These are phyloP conservation scores for Viola odorata DNA, from an alignment of 345 rosid genomes.

Conservation along the genomic window DNA sequence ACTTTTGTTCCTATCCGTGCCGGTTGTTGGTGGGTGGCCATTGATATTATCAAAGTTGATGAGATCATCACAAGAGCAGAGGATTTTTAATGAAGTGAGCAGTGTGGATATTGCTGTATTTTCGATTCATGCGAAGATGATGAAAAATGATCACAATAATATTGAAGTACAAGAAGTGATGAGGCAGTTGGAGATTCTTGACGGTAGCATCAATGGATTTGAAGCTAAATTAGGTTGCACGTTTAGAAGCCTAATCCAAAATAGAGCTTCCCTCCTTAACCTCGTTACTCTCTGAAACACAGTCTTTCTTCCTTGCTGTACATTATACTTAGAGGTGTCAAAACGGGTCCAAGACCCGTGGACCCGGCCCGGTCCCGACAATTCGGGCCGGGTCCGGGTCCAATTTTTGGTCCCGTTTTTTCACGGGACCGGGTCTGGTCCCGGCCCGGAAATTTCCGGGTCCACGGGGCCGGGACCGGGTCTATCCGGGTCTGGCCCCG, in stretches of 20 bases:
- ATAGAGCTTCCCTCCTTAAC: constrained; percentile 39
- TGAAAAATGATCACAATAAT: constrained; percentile 12
- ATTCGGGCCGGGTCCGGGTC: too few relatives aligned
- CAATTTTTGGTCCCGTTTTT: too few relatives aligned
- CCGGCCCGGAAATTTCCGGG: too few relatives aligned
- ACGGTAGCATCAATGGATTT: constrained; percentile 20
- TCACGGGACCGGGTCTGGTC: too few relatives aligned
- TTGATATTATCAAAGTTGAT: constrained; percentile 31
- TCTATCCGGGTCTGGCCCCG: too few relatives aligned
- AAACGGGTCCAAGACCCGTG: too few relatives aligned
- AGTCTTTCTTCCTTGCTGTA: not conserved
- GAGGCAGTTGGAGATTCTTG: constrained; percentile 33
- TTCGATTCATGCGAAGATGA: constrained; percentile 13
- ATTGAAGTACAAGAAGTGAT: constrained; percentile 26
- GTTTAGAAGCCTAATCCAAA: constrained; percentile 36
- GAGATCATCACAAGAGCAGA: constrained; percentile 19
- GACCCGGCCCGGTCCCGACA: too few relatives aligned
- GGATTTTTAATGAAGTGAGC: constrained; percentile 37
- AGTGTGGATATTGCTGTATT: constrained; percentile 28
- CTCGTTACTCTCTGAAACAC: constrained; percentile 21
- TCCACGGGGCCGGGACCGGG: too few relatives aligned
- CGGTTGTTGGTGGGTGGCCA: constrained; percentile 36
- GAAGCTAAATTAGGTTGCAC: constrained; percentile 31
- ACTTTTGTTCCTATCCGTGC: constrained; percentile 35
- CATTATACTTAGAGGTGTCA: not conserved